Conservation (phyloP, 2,329 filamentous ascomycete genomes). For the Penicillium olsonii region DNA sequence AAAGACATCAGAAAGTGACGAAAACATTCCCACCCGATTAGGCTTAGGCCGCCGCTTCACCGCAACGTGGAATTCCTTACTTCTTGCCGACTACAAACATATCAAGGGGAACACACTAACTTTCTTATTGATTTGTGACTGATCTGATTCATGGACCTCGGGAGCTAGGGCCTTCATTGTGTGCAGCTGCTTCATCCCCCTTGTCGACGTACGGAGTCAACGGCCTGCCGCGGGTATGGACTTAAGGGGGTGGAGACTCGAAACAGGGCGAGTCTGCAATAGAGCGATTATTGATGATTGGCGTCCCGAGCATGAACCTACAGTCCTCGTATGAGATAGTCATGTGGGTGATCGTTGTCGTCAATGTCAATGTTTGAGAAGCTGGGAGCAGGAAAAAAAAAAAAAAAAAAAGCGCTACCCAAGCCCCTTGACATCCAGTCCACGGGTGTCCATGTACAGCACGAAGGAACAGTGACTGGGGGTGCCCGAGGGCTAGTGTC, state of each 20-base stretch:
- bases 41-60: conserved; percentile 30
- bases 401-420: too few relatives aligned
- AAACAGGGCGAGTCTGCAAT: conserved; percentile 6
- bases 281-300: not conserved
- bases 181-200: not conserved
- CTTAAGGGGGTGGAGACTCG: conserved; percentile 7
- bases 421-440: too few relatives aligned
- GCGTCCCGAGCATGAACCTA: not conserved
- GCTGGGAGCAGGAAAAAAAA: too few relatives aligned
- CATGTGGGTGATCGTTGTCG: not conserved
- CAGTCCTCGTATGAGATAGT: not conserved
- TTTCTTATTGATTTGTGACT: not conserved
- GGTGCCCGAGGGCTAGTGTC: conserved; percentile 16
- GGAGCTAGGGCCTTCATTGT: not conserved
- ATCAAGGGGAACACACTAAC: not conserved
- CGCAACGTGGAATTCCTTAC: conserved; percentile 23
- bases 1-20: conserved; percentile 17
- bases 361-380: too few relatives aligned
- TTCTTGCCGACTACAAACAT: not conserved
- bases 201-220: not conserved
- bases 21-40: conserved; percentile 30
- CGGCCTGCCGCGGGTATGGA: not conserved
- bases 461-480: too few relatives aligned
- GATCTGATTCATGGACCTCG: not conserved
- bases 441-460: too few relatives aligned